Evolutionary conservation across 176 grass and related monocot species (phyloP).

Genomic region (Oryza coarctata): DNA sequence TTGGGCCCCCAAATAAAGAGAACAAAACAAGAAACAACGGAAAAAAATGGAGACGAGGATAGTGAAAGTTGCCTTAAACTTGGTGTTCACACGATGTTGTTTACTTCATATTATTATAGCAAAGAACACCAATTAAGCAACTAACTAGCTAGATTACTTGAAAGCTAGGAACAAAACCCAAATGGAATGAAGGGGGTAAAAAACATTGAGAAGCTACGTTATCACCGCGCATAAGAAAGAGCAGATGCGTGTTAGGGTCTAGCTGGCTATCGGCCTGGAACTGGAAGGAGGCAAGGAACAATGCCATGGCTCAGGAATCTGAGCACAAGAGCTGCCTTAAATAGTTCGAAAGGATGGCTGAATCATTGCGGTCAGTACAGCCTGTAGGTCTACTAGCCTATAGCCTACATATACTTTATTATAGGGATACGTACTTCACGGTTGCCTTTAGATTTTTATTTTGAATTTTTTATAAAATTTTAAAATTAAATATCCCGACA

Average conservation of each 20-base stretch:
- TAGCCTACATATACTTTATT: not conserved
- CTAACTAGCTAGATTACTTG: not conserved
- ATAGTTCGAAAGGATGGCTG: constrained; percentile 42
- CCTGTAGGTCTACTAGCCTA: constrained; percentile 5
- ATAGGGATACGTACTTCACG: not conserved
- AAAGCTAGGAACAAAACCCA: not conserved
- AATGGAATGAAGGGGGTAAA: not conserved
- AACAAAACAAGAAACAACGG: not conserved
- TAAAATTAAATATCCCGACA: not conserved
- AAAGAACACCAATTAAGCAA: not conserved
- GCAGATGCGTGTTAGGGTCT: not conserved
- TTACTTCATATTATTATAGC: not conserved
- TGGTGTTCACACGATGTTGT: not conserved
- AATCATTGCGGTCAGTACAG: constrained; percentile 44
- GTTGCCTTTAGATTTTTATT: not conserved
- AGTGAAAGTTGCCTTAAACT: not conserved
- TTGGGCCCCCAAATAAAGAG: not conserved
- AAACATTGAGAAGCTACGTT: not conserved
- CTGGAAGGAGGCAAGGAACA: not conserved
- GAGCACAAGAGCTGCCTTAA: constrained; percentile 45
- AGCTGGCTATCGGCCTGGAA: not conserved
- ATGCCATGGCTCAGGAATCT: constrained; percentile 30
- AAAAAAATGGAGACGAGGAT: not conserved
- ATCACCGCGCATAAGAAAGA: not conserved
- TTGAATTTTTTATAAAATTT: not conserved